Conservation (phyloP, 306 rosid species). For the Cajanus cajan region DNA sequence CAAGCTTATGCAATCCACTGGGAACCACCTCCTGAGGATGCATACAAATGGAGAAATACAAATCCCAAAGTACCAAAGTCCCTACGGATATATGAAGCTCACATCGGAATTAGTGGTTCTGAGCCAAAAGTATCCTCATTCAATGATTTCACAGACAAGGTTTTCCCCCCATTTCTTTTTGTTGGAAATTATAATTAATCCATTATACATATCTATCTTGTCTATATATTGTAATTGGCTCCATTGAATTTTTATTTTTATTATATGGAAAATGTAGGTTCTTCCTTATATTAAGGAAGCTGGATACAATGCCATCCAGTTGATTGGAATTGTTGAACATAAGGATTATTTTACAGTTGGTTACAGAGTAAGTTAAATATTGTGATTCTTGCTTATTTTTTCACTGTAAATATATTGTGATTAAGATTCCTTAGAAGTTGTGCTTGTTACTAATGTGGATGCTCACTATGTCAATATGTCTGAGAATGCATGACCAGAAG, state of each 20-base stretch:
- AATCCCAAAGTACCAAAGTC: slow-evolving; percentile 69
- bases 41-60: slow-evolving; percentile 71
- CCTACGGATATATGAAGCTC: slow-evolving; percentile 89
- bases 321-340: slow-evolving; percentile 89
- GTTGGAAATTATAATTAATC: not conserved
- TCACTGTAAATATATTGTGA: not conserved
- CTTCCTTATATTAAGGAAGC: slow-evolving; percentile 91
- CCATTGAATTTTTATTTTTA: slow-evolving; percentile 29
- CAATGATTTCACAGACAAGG: slow-evolving; percentile 70
- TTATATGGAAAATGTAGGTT: slow-evolving; percentile 52
- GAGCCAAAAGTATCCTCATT: slow-evolving; percentile 82
- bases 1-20: slow-evolving; percentile 92
- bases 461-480: not conserved
- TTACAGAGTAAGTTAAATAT: slow-evolving; percentile 65
- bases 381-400: slow-evolving; percentile 15
- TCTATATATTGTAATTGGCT: not conserved
- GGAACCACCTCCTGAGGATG: slow-evolving; percentile 90
- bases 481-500: not conserved
- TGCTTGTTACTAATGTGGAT: slow-evolving; percentile 2
- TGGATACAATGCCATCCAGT: slow-evolving; percentile 87
- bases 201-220: slow-evolving; percentile 9
- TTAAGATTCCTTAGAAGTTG: slow-evolving; percentile 16
- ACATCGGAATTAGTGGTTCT: slow-evolving; percentile 95
- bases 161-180: not conserved
- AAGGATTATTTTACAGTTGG: slow-evolving; percentile 97